These are phyloP conservation scores for Batrachochytrium dendrobatidis DNA, from an alignment of 371 early-diverging fungal species.

Conservation along the genomic window DNA sequence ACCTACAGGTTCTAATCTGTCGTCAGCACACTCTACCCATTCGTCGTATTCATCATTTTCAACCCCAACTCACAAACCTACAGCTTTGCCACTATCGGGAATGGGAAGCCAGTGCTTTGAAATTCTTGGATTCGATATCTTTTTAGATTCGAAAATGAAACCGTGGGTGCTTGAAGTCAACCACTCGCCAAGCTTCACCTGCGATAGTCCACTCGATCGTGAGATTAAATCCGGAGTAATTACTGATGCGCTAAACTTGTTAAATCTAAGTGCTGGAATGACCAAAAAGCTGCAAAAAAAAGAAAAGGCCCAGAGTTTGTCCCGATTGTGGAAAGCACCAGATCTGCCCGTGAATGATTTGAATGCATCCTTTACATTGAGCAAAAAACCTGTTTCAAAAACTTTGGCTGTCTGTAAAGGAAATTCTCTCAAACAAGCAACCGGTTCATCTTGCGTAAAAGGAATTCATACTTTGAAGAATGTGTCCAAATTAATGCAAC, in stretches of 20 bases:
- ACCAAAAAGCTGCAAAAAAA: conserved; percentile 19
- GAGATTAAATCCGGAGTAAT: conserved; percentile 41
- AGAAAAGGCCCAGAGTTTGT: conserved; percentile 20
- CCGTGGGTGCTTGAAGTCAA: conserved; percentile 53
- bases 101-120: conserved; percentile 40
- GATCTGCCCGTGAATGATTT: not conserved
- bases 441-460: no score
- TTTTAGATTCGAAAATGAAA: conserved; percentile 40
- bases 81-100: no score
- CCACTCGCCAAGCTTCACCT: conserved; percentile 48
- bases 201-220: conserved; percentile 40
- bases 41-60: no score
- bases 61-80: no score
- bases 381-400: no score
- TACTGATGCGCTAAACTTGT: conserved; percentile 29
- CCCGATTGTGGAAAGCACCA: conserved; percentile 16
- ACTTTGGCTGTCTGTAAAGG: no score
- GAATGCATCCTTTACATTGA: not conserved
- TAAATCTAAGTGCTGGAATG: conserved; percentile 25
- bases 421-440: no score
- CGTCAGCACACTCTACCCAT: not conserved
- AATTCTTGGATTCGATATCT: conserved; percentile 48
- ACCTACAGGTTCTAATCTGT: not conserved
- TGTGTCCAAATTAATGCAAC: no score
- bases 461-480: no score